A percentile compares a stretch with the other conserved stretches of the same genome.
Conservation (phyloP, 148 eudicot genomes). For the Heliamphora exappendiculata region DNA sequence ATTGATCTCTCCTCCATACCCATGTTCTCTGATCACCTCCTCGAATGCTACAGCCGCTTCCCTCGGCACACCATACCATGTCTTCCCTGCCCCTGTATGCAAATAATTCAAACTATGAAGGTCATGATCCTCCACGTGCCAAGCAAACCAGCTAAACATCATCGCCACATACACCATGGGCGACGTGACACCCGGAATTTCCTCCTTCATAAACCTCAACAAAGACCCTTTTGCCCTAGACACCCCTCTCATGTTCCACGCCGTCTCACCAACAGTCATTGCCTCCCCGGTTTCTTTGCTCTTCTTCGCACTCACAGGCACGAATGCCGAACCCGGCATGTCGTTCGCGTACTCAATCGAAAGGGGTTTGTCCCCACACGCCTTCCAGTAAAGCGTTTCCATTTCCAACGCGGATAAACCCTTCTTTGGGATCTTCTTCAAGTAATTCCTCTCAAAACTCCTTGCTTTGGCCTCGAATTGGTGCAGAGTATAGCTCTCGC, state of each 20-base stretch:
- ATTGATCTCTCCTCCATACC: constrained; percentile 91
- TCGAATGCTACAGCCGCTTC: constrained; percentile 87
- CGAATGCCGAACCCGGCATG: constrained; percentile 91
- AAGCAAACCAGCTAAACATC: constrained; percentile 99
- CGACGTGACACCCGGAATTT: constrained; percentile 95
- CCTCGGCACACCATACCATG: constrained; percentile 95
- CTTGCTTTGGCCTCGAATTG: constrained; percentile 77
- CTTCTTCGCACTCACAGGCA: constrained; percentile 23
- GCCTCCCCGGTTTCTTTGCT: constrained; percentile 30
- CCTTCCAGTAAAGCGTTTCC: constrained; percentile 89
- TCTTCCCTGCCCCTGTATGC: constrained; percentile 86
- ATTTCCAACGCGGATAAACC: constrained; percentile 39
- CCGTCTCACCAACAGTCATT: constrained; percentile 63
- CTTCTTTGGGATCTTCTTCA: constrained; percentile 51
- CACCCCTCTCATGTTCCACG: constrained; percentile 94
- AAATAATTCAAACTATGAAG: constrained; percentile 95
- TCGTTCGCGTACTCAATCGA: constrained; percentile 95
- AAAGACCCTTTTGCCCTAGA: constrained; percentile 78
- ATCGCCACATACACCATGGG: constrained; percentile 95
- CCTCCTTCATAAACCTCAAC: constrained; percentile 96
- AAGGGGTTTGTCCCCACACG: constrained; percentile 70
- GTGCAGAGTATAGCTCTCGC: constrained; percentile 53
- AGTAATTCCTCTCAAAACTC: constrained; percentile 55
- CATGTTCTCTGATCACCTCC: constrained; percentile 82
- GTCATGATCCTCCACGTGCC: constrained; percentile 99